Evolutionary conservation across 495 filamentous ascomycete genomes (phyloP).

Genomic region (Sordaria brevicollis): DNA sequence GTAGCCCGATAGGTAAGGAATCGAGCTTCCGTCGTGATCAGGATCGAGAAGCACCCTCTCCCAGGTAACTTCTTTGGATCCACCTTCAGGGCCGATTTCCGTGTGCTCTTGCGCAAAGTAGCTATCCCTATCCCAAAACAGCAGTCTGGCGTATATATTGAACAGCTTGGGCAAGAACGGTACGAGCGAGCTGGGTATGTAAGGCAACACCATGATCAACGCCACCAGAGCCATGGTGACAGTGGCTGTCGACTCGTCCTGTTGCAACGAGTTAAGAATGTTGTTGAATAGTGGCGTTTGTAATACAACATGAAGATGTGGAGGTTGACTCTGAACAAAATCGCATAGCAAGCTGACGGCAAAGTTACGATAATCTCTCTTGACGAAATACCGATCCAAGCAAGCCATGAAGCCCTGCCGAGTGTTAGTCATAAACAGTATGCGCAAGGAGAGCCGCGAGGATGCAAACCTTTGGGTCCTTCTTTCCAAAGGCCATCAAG

Average conservation of each 20-base stretch:
- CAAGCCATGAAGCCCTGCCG: conserved; percentile 47
- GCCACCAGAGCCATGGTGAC: conserved; percentile 56
- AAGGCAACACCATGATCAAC: conserved; percentile 65
- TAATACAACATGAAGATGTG: conserved; percentile 58
- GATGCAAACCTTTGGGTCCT: conserved; percentile 50
- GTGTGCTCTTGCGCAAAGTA: conserved; percentile 21
- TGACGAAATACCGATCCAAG: conserved; percentile 49
- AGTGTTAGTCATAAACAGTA: not conserved
- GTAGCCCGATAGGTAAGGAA: conserved; percentile 64
- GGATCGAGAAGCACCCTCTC: conserved; percentile 47
- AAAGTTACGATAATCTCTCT: conserved; percentile 46
- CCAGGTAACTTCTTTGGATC: conserved; percentile 33
- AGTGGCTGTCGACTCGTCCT: conserved; percentile 59
- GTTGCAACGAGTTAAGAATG: conserved; percentile 57
- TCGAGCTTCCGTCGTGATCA: conserved; percentile 45
- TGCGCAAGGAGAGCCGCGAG: not conserved
- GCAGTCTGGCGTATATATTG: conserved; percentile 60
- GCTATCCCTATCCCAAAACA: conserved; percentile 59
- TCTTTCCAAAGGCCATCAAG: conserved; percentile 51
- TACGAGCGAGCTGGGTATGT: conserved; percentile 56
- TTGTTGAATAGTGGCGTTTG: conserved; percentile 56
- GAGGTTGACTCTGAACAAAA: conserved; percentile 57
- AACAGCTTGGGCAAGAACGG: conserved; percentile 56
- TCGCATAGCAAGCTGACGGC: conserved; percentile 49
- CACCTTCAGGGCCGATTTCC: conserved; percentile 20